Percentiles rank a stretch among this genome's conserved stretches.
Conservation (phyloP, 306 rosid genomes). For the Vigna nakashimae region DNA sequence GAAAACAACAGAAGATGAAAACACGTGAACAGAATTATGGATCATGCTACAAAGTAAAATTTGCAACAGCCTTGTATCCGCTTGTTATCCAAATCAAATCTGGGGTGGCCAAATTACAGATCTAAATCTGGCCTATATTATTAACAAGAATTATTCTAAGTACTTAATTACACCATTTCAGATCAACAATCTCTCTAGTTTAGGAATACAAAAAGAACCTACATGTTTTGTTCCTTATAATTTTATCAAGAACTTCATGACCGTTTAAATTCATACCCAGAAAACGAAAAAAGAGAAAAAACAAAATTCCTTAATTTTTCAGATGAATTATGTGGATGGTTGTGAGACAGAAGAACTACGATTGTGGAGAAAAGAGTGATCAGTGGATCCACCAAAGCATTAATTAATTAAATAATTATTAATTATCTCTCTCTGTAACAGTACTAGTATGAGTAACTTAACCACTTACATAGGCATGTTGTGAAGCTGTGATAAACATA, state of each 20-base stretch:
- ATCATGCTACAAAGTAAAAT: too few species aligned
- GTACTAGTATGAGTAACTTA: neutral
- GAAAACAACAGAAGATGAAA: neutral
- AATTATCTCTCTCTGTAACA: neutral
- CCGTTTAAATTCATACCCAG: neutral
- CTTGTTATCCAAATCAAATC: neutral
- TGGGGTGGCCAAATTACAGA: neutral
- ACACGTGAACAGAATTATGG: neutral
- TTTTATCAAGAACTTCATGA: too few species aligned
- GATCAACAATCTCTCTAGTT: neutral
- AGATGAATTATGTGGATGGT: neutral
- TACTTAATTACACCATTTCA: neutral
- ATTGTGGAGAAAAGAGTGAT: neutral
- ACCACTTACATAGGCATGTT: neutral
- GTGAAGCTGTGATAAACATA: neutral
- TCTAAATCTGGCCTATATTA: neutral
- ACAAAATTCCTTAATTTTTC: neutral
- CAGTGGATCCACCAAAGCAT: neutral
- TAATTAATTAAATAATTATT: neutral
- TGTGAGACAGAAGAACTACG: neutral
- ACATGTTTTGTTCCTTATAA: too few species aligned
- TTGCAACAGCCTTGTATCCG: neutral
- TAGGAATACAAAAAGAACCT: too few species aligned
- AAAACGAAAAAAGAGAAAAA: neutral
- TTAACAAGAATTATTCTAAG: neutral